phyloP scores from a whole-genome alignment of 1,139 yeast species.

The Geotrichum europaeum region DNA sequence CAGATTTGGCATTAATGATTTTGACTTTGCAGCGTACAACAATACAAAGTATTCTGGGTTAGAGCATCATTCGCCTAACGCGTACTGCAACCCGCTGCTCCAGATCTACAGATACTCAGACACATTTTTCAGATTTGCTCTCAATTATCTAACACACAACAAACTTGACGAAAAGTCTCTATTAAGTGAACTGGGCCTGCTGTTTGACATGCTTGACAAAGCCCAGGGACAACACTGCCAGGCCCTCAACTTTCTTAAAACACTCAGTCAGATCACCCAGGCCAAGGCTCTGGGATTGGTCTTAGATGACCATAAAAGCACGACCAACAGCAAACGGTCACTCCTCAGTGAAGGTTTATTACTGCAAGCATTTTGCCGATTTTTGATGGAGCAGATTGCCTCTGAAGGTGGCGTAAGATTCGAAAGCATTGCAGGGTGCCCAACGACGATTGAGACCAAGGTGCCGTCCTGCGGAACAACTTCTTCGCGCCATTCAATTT shows the following conservation, averaged over 20 bases:
- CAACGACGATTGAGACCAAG: constrained; percentile 1
- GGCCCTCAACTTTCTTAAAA: constrained; percentile 62
- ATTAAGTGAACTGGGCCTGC: constrained; percentile 75
- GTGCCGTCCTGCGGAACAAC: constrained; percentile 11
- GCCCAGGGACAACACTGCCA: constrained; percentile 68
- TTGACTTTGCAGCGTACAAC: constrained; percentile 83
- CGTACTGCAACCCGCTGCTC: constrained; percentile 72
- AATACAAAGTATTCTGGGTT: constrained; percentile 81
- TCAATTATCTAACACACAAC: constrained; percentile 44
- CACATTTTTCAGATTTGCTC: constrained; percentile 58
- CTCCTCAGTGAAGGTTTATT: constrained; percentile 31
- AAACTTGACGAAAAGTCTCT: constrained; percentile 41
- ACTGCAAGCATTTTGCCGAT: constrained; percentile 54
- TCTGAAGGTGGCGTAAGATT: constrained; percentile 5
- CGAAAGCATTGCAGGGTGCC: constrained; percentile 16
- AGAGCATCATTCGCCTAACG: constrained; percentile 77
- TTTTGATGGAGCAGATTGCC: constrained; percentile 42
- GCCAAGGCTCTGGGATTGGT: constrained; percentile 45
- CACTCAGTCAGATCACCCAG: constrained; percentile 39
- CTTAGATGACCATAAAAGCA: constrained; percentile 38
- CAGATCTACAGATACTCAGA: constrained; percentile 82
- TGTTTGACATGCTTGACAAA: constrained; percentile 85
- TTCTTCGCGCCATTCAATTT: constrained; percentile 1
- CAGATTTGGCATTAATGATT: constrained; percentile 88
- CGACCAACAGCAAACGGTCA: constrained; percentile 2